Evolutionary conservation across 2,329 filamentous ascomycete genomes (phyloP), one percentile per base, ranked within the genome.

Genomic region (Penicillium sp.): DNA sequence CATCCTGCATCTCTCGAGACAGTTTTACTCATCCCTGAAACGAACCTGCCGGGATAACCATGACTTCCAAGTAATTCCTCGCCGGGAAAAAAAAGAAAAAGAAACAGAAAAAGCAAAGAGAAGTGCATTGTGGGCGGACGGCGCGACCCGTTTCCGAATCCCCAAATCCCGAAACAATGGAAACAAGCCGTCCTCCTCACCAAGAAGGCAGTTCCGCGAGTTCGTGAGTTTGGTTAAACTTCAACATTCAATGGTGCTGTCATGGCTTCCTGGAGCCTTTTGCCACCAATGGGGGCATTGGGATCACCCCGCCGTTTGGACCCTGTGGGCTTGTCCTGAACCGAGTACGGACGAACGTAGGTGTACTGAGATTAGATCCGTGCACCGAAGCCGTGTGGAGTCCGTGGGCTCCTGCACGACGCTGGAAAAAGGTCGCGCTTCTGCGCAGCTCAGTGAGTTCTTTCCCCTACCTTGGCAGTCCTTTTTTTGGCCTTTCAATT

Each of bases 181-280:
- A 40, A 25, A 28, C 9, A 33, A 24, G 9, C 25, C 30, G 30
- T n/a, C n/a, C n/a, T 9, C 5, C 14, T 18, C 6, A 13, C 3
- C 8, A 16, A 16, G 9, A 4, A 38, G 18, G 10, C 4, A 20
- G 11, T 48, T 41, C 57, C 49, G 49, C 38, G 46, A 25, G 39
- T 44, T 47, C 49, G 49, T 40, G 46, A 25, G 39, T 44, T 47
- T 28, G 52, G 13, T 57, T 57, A 62, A 59, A 54, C 59, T 18
- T 61, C 58, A 61, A 61, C 52, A 57, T 62, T 61, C 45, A 41
- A 57, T 56, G 52, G 47, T 57, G 41, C 38, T 36, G 33, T 51
- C 30, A 50, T 48, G 24, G 35, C 40, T 39, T 27, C 20, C n/a
- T 24, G 39, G 47, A 16, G 36, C n/a, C 18, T 24, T 25, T 18